These are phyloP conservation scores for Trichoderma brevicompactum DNA, from an alignment of 2,329 filamentous ascomycete species.

Conservation along the genomic window DNA sequence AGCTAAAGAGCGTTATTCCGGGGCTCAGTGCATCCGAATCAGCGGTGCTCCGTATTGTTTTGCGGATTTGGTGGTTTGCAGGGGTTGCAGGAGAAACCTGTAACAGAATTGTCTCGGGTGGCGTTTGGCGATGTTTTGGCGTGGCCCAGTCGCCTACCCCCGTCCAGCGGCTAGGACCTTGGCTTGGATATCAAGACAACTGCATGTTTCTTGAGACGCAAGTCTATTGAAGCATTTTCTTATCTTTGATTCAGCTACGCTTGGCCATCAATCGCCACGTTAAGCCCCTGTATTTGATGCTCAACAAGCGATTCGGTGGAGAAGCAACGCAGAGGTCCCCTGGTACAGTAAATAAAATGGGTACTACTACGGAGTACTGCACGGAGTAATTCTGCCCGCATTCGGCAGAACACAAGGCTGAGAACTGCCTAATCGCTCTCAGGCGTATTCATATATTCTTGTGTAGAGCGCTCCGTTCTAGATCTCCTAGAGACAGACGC, in stretches of 20 bases:
- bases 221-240: slow-evolving; percentile 12
- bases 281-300: slow-evolving; percentile 10
- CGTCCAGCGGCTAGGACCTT: slow-evolving; percentile 22
- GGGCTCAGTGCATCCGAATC: slow-evolving; percentile 31
- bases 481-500: background rate
- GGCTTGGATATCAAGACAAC: background rate
- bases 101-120: slow-evolving; percentile 45
- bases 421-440: background rate
- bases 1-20: slow-evolving; percentile 26
- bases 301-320: slow-evolving; percentile 6
- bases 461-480: background rate
- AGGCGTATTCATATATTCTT: no score
- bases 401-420: background rate
- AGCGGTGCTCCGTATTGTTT: slow-evolving; percentile 18
- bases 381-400: no score
- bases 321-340: background rate
- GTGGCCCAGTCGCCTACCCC: slow-evolving; percentile 24
- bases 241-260: background rate
- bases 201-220: slow-evolving; percentile 21
- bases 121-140: slow-evolving; percentile 37
- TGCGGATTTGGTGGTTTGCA: slow-evolving; percentile 30
- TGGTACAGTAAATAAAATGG: background rate
- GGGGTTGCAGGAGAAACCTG: slow-evolving; percentile 33
- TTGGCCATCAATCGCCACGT: slow-evolving; percentile 16
- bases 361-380: slow-evolving; percentile 3